phyloP scores from a whole-genome alignment of 805 yeast species.

The Yamadazyma sp. region DNA sequence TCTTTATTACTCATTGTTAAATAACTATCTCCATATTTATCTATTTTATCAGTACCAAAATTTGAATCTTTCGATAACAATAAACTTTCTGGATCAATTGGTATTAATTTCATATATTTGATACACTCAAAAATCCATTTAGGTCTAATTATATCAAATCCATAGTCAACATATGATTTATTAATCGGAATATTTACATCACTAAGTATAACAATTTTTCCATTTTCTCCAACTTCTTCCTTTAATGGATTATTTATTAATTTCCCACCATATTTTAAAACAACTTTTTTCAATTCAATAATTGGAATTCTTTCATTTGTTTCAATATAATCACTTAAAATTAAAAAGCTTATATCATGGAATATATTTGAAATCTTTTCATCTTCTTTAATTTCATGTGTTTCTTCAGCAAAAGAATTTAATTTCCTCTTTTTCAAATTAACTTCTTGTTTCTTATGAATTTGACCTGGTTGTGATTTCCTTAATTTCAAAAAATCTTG shows the following conservation, averaged over 20 bases:
- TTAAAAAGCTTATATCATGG: constrained; percentile 42
- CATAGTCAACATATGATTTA: constrained; percentile 26
- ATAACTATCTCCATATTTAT: constrained; percentile 63
- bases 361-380: constrained; percentile 35
- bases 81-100: constrained; percentile 61
- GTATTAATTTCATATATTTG: constrained; percentile 34
- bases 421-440: constrained; percentile 22
- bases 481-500: constrained; percentile 49
- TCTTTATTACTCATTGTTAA: constrained; percentile 17
- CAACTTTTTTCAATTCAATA: constrained; percentile 33
- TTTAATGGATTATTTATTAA: constrained; percentile 19
- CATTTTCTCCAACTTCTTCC: constrained; percentile 2
- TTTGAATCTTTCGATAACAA: constrained; percentile 34
- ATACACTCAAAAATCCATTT: constrained; percentile 74
- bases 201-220: constrained; percentile 19
- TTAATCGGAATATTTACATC: constrained; percentile 27
- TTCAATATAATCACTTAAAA: constrained; percentile 35
- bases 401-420: constrained; percentile 7
- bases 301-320: constrained; percentile 26
- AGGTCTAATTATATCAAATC: constrained; percentile 63
- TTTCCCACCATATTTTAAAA: constrained; percentile 51
- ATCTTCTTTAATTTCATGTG: constrained; percentile 10
- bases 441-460: constrained; percentile 26
- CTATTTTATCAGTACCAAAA: constrained; percentile 37
- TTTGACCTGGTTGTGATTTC: constrained; percentile 20